Evolutionary conservation across 805 yeast species (phyloP).

Genomic region (Yarrowia alimentaria): DNA sequence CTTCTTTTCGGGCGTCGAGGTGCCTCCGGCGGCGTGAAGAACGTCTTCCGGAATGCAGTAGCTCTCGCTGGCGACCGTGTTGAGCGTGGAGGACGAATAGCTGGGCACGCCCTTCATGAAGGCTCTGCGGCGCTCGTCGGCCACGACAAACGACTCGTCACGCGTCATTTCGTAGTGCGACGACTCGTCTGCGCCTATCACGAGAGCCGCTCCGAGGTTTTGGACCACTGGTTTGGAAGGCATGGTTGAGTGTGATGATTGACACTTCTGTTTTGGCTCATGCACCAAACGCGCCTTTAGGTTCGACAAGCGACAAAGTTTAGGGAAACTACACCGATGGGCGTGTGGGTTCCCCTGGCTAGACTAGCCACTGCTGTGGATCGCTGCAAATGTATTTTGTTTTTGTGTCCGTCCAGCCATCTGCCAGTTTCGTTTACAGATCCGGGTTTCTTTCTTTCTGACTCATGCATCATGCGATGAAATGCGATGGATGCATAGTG

Average conservation of each 20-base stretch:
- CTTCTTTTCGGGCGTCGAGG: constrained; percentile 23
- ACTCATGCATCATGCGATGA: no score
- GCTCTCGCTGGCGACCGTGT: constrained; percentile 20
- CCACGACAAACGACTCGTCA: constrained; percentile 23
- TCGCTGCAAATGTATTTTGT: no score
- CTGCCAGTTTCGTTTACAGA: no score
- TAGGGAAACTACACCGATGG: no score
- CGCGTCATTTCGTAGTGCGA: constrained; percentile 23
- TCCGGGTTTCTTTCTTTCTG: no score
- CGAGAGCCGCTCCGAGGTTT: constrained; percentile 9
- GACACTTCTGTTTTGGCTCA: constrained; percentile 13
- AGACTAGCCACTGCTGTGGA: no score
- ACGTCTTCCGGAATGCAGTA: constrained; percentile 25
- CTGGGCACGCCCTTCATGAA: constrained; percentile 14
- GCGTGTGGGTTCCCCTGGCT: constrained; percentile 6
- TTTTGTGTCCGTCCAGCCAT: no score
- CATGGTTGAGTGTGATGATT: constrained; percentile 16
- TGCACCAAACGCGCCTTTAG: constrained; percentile 23
- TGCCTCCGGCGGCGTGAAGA: constrained; percentile 13
- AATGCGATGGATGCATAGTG: no score
- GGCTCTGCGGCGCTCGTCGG: constrained; percentile 20
- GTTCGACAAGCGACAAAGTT: constrained; percentile 20
- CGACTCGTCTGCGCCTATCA: constrained; percentile 6
- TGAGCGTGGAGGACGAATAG: constrained; percentile 26
- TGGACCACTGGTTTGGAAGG: constrained; percentile 20